Percentiles rank a stretch among this genome's conserved stretches.
Conservation (phyloP, 768 basidiomycete genomes). For the Chalciporus piperatus region DNA sequence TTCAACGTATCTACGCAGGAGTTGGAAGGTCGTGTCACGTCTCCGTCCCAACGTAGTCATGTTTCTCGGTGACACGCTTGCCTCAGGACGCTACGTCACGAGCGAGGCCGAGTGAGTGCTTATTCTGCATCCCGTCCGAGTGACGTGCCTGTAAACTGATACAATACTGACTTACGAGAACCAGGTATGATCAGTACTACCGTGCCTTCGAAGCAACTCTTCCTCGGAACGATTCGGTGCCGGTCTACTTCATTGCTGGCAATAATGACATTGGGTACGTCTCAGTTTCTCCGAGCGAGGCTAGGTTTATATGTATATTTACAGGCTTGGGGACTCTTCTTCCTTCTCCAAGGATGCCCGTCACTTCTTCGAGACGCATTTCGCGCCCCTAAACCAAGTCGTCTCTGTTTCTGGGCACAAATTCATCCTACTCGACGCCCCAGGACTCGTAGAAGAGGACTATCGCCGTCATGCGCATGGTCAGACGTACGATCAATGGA, state of each 20-base stretch:
- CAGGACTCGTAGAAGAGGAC: slow-evolving; percentile 81
- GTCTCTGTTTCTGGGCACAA: slow-evolving; percentile 66
- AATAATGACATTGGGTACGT: slow-evolving; percentile 76
- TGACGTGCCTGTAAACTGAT: neutral
- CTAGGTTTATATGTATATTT: neutral
- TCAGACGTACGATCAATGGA: slow-evolving; percentile 54
- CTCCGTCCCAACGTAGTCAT: slow-evolving; percentile 64
- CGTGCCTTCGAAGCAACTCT: slow-evolving; percentile 65
- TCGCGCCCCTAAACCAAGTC: slow-evolving; percentile 67
- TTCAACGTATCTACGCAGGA: slow-evolving; percentile 62
- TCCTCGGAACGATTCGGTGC: slow-evolving; percentile 35
- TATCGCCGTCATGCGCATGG: slow-evolving; percentile 57
- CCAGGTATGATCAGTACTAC: slow-evolving; percentile 60
- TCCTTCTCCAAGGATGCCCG: slow-evolving; percentile 54
- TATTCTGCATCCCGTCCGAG: slow-evolving; percentile 25
- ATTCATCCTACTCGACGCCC: slow-evolving; percentile 70
- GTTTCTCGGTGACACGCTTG: slow-evolving; percentile 76
- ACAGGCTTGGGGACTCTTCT: slow-evolving; percentile 54
- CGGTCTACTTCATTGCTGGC: slow-evolving; percentile 66
- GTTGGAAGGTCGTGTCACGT: slow-evolving; percentile 61
- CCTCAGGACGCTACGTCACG: slow-evolving; percentile 54
- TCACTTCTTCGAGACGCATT: slow-evolving; percentile 54
- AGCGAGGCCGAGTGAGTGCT: slow-evolving; percentile 53
- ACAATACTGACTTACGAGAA: slow-evolving; percentile 5
- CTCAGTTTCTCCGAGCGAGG: neutral